These are phyloP conservation scores for Metschnikowia bowlesiae DNA, from an alignment of 805 yeast species.

Conservation along the genomic window DNA sequence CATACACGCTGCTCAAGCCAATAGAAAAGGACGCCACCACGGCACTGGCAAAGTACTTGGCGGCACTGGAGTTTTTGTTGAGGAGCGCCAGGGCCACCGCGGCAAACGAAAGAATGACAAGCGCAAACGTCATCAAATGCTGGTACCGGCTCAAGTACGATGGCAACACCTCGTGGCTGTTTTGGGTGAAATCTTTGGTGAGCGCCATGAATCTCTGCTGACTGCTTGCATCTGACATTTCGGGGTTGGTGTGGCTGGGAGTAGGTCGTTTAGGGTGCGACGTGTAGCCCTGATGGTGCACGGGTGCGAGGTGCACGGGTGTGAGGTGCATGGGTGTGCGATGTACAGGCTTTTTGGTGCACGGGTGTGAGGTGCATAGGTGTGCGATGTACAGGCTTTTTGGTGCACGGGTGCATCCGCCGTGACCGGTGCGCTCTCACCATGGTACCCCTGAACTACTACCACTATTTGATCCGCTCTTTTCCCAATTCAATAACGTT, in stretches of 20 bases:
- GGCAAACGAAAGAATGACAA: constrained; percentile 13
- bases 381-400: not conserved
- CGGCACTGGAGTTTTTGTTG: constrained; percentile 10
- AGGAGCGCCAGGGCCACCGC: constrained; percentile 16
- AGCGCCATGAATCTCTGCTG: constrained; percentile 9
- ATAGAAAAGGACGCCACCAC: constrained; percentile 34
- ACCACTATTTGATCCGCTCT: too few species aligned
- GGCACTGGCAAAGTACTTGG: constrained; percentile 26
- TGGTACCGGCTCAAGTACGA: constrained; percentile 12
- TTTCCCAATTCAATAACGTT: too few species aligned
- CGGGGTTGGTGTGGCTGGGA: not conserved
- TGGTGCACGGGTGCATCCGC: not conserved
- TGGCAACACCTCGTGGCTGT: constrained; percentile 13
- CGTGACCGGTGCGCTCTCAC: too few species aligned
- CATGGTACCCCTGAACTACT: too few species aligned
- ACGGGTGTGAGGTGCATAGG: too few species aligned
- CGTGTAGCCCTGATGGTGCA: not conserved
- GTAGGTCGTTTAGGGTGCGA: not conserved
- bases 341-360: not conserved
- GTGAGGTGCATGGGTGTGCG: too few species aligned
- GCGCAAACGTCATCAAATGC: constrained; percentile 11
- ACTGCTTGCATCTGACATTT: constrained; percentile 3
- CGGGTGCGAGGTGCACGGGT: not conserved
- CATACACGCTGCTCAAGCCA: constrained; percentile 34
- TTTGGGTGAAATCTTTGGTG: constrained; percentile 8